Conservation (phyloP, 1,284 basidiomycete species). For the Tilletia indica region DNA sequence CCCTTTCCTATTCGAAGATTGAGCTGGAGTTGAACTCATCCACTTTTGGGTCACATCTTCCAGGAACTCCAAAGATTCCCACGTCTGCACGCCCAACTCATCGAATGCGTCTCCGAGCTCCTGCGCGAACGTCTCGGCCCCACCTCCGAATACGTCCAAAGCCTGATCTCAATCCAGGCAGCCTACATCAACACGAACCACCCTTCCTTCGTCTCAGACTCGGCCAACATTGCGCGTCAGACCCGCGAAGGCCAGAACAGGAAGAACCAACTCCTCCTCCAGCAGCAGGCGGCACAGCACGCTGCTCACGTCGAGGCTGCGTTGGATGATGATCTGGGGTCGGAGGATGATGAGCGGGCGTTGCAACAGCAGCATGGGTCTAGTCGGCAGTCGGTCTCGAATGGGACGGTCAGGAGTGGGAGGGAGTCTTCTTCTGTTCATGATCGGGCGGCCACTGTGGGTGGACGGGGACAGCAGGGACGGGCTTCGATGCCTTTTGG, state of each 20-base stretch:
- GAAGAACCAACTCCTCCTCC: constrained; percentile 44
- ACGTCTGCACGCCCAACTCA: constrained; percentile 82
- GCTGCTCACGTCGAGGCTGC: constrained; percentile 31
- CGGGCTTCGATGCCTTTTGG: neutral
- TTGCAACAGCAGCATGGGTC: neutral
- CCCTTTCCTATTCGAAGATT: neutral
- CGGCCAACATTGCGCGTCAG: constrained; percentile 52
- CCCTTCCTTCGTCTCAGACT: constrained; percentile 72
- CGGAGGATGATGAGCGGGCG: constrained; percentile 37
- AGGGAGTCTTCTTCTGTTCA: neutral
- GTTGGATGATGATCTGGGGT: constrained; percentile 29
- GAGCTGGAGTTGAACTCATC: too few species aligned
- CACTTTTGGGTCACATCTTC: neutral
- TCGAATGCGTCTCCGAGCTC: constrained; percentile 96
- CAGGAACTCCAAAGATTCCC: constrained; percentile 98
- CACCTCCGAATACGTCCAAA: constrained; percentile 92
- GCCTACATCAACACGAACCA: constrained; percentile 99
- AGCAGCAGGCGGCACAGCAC: neutral
- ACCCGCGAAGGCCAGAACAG: constrained; percentile 44
- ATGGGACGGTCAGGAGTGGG: neutral
- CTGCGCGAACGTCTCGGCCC: constrained; percentile 91
- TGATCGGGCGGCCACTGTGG: neutral
- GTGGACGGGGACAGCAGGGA: too few species aligned
- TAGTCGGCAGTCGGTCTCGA: neutral
- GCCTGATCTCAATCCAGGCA: constrained; percentile 92